Conservation (phyloP, 2,329 filamentous ascomycete genomes). For the Trematosphaeria pertusa region DNA sequence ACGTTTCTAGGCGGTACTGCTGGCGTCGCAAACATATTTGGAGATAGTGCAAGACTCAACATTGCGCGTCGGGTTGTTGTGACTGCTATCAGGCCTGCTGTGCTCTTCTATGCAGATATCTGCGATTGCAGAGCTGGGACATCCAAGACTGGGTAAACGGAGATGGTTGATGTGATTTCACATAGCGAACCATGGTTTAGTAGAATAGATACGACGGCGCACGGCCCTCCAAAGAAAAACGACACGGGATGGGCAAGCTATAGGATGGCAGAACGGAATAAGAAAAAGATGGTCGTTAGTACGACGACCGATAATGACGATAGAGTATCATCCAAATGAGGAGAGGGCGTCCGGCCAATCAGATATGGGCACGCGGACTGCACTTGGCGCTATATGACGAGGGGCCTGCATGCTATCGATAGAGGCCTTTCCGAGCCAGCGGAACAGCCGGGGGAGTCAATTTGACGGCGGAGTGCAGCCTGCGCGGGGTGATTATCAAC, state of each 20-base stretch:
- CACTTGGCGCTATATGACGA: conserved; percentile 24
- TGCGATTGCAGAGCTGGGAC: conserved; percentile 2
- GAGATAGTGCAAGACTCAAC: too few relatives aligned
- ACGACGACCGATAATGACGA: conserved; percentile 7
- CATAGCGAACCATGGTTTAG: conserved; percentile 13
- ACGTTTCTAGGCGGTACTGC: conserved; percentile 20
- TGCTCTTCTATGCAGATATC: neutral
- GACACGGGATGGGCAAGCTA: neutral
- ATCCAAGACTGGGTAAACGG: conserved; percentile 4
- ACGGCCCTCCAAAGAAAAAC: neutral
- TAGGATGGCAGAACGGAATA: conserved; percentile 4
- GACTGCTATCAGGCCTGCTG: neutral
- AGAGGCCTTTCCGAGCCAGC: conserved; percentile 24
- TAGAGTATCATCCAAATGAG: conserved; percentile 30
- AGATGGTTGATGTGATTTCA: conserved; percentile 4
- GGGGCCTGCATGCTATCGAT: conserved; percentile 30
- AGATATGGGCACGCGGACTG: conserved; percentile 16
- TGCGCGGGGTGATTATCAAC: too few relatives aligned
- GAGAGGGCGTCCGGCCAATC: conserved; percentile 22
- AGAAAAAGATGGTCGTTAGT: conserved; percentile 3
- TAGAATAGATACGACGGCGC: conserved; percentile 5
- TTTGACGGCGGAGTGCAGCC: conserved; percentile 6
- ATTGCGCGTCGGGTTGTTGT: too few relatives aligned
- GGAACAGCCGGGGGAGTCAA: conserved; percentile 27
- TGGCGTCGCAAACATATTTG: conserved; percentile 27